Evolutionary conservation across 441 rosid species (phyloP).

Genomic region (Arabidopsis hybrid): DNA sequence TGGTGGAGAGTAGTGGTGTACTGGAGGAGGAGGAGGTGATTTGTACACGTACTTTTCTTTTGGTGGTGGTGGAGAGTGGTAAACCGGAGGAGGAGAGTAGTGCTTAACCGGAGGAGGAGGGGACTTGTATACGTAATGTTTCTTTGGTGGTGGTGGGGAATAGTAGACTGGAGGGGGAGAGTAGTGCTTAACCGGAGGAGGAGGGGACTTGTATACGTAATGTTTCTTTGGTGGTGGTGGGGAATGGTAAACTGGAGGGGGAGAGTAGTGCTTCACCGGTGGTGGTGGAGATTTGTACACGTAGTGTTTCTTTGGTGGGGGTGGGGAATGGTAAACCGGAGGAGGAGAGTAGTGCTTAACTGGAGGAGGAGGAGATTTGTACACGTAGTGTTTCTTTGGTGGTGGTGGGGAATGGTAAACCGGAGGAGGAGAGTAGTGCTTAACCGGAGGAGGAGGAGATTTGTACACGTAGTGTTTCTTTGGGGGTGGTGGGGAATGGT

Average conservation of each 20-base stretch:
- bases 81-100: too few relatives aligned
- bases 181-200: conserved; percentile 15
- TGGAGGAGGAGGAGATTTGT: conserved; percentile 36
- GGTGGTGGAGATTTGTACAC: conserved; percentile 21
- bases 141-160: too few relatives aligned
- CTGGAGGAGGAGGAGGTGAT: too few relatives aligned
- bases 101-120: too few relatives aligned
- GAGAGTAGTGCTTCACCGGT: conserved; percentile 15
- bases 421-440: conserved; percentile 35
- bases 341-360: conserved; percentile 36
- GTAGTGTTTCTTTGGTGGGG: conserved; percentile 29
- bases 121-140: too few relatives aligned
- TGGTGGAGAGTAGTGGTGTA: conserved; percentile 44
- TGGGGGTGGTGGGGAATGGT: conserved; percentile 36
- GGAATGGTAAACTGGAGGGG: conserved; percentile 33
- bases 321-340: conserved; percentile 20
- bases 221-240: conserved; percentile 37
- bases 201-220: conserved; percentile 33
- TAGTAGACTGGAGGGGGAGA: conserved; percentile 24
- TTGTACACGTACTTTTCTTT: too few relatives aligned
- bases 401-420: conserved; percentile 27
- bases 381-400: conserved; percentile 9
- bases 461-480: conserved; percentile 29
- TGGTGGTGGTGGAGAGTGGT: too few relatives aligned
- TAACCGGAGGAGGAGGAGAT: conserved; percentile 38